phyloP scores from a whole-genome alignment of 2,329 filamentous ascomycete species.

The Helicocarpus griseus region DNA sequence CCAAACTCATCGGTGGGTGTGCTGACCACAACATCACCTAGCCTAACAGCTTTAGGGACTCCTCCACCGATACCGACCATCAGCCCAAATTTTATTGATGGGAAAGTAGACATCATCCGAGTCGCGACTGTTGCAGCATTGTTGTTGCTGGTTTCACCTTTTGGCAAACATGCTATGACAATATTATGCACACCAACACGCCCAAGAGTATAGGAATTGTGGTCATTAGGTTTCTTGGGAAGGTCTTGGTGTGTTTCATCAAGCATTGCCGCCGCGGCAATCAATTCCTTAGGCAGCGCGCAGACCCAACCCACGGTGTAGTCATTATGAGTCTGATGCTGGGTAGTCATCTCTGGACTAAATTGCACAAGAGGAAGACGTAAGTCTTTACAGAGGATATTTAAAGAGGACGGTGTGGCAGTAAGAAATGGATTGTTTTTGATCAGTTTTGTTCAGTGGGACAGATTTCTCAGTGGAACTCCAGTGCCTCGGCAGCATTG shows the following conservation, averaged over 20 bases:
- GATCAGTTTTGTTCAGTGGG: too few species aligned
- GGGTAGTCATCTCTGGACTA: background rate
- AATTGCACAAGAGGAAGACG: background rate
- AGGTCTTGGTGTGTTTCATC: constrained; percentile 6
- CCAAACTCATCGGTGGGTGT: background rate
- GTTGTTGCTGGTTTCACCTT: constrained; percentile 23
- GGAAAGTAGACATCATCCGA: constrained; percentile 13
- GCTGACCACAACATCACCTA: constrained; percentile 12
- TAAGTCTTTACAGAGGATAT: background rate
- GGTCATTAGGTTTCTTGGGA: background rate
- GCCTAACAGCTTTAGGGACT: constrained; percentile 12
- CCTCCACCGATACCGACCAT: constrained; percentile 37
- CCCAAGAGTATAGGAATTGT: constrained; percentile 6
- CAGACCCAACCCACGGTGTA: constrained; percentile 9
- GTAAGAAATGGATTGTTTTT: too few species aligned
- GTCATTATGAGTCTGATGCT: background rate
- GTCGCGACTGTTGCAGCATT: constrained; percentile 11
- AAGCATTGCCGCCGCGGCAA: constrained; percentile 8
- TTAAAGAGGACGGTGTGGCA: too few species aligned
- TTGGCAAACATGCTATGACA: constrained; percentile 24
- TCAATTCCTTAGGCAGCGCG: constrained; percentile 7
- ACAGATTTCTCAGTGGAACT: background rate
- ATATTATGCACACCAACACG: constrained; percentile 21
- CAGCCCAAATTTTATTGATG: constrained; percentile 19
- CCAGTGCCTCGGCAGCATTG: background rate